These are phyloP conservation scores for Detonula confervacea DNA, from an alignment of 352 stramenopile species.

Conservation along the genomic window DNA sequence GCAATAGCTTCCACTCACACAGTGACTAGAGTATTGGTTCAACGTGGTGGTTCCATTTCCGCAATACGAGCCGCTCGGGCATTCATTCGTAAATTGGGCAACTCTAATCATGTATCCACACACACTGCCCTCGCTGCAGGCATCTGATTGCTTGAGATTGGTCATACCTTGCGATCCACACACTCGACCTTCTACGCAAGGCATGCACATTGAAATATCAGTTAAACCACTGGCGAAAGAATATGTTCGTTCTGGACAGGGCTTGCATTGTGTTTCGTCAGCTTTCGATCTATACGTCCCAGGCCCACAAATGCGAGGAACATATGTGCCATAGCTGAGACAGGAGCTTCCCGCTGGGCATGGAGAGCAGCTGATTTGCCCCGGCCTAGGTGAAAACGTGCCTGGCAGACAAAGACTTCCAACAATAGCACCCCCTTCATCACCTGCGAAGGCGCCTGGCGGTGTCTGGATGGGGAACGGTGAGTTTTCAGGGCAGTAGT, in stretches of 20 bases:
- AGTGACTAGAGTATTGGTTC: conserved; percentile 89
- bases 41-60: conserved; percentile 86
- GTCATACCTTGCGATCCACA: conserved; percentile 91
- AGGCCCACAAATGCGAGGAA: conserved; percentile 92
- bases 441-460: conserved; percentile 90
- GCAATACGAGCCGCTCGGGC: conserved; percentile 92
- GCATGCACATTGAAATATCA: conserved; percentile 95
- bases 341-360: conserved; percentile 95
- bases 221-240: conserved; percentile 90
- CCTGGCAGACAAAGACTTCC: conserved; percentile 95
- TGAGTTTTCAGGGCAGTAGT: conserved; percentile 94
- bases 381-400: conserved; percentile 93
- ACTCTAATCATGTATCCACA: conserved; percentile 92
- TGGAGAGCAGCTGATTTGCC: conserved; percentile 88
- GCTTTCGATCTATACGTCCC: conserved; percentile 94
- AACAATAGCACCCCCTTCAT: conserved; percentile 88
- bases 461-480: conserved; percentile 89
- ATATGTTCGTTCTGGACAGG: conserved; percentile 95
- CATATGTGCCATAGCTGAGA: conserved; percentile 94
- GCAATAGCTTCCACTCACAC: conserved; percentile 90
- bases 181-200: conserved; percentile 92
- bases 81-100: conserved; percentile 92
- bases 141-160: conserved; percentile 87
- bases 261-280: conserved; percentile 93
- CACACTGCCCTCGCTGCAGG: conserved; percentile 92